phyloP scores from a whole-genome alignment of 176 grass and related monocot genomes.

The Rhynchospora tenuis region DNA sequence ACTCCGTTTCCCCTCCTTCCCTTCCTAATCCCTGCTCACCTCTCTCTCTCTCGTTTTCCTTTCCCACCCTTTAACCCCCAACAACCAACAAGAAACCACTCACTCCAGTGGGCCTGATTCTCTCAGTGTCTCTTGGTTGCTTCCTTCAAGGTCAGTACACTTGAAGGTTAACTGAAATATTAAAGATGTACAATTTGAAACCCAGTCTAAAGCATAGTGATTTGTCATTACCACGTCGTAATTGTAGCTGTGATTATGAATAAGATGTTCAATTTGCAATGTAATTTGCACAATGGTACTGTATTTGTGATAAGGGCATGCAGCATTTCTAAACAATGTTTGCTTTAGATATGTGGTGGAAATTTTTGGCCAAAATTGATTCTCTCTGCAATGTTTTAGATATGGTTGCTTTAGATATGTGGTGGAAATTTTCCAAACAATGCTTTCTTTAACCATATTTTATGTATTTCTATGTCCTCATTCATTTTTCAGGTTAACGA shows the following conservation, averaged over 20 bases:
- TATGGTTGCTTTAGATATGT: background rate
- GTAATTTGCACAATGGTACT: background rate
- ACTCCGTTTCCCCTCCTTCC: background rate
- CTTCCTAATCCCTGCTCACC: background rate
- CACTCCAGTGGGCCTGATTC: background rate
- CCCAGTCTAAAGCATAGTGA: background rate
- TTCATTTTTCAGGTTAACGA: background rate
- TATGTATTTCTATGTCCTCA: background rate
- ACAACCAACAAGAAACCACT: background rate
- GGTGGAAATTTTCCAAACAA: background rate
- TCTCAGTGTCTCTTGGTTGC: background rate
- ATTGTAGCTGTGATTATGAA: background rate
- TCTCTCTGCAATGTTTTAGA: background rate
- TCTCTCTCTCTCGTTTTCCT: slow-evolving; percentile 8
- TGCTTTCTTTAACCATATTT: background rate
- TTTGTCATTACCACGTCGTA: background rate
- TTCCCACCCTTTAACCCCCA: background rate
- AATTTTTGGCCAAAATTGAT: background rate
- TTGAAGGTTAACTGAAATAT: background rate
- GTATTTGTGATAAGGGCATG: background rate
- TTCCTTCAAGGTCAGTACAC: background rate
- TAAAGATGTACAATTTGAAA: background rate
- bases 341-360: background rate
- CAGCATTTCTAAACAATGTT: background rate
- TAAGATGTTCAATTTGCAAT: background rate